phyloP scores from a whole-genome alignment of 2,329 filamentous ascomycete species.

The Aspergillus intermedius region DNA sequence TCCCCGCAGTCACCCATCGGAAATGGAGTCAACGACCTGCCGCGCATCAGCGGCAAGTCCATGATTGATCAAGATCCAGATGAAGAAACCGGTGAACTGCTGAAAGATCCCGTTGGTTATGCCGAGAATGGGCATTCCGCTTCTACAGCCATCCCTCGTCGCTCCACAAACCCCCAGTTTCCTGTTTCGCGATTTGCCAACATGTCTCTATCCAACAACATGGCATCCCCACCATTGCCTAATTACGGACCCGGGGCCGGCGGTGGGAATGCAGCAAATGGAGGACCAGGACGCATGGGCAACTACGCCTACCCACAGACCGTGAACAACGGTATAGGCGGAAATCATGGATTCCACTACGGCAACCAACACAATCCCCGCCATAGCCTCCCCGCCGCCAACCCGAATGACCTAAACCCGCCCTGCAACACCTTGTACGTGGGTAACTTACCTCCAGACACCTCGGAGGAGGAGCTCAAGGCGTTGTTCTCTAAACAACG shows the following conservation, averaged over 20 bases:
- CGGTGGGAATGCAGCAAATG: slow-evolving; percentile 24
- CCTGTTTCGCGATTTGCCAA: slow-evolving; percentile 62
- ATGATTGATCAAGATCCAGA: slow-evolving; percentile 60
- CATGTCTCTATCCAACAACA: slow-evolving; percentile 65
- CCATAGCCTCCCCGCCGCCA: slow-evolving; percentile 76
- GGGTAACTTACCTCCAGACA: slow-evolving; percentile 88
- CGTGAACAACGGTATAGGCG: slow-evolving; percentile 43
- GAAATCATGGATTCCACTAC: slow-evolving; percentile 50
- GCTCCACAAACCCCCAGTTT: slow-evolving; percentile 65
- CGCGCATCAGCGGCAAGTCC: slow-evolving; percentile 53
- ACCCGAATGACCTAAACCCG: slow-evolving; percentile 92
- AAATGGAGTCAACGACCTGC: slow-evolving; percentile 47
- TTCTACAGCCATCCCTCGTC: slow-evolving; percentile 45
- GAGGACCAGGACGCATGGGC: slow-evolving; percentile 41
- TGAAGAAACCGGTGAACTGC: slow-evolving; percentile 56
- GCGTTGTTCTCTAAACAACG: slow-evolving; percentile 86
- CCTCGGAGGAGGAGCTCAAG: slow-evolving; percentile 92
- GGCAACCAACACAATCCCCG: slow-evolving; percentile 52
- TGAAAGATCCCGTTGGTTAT: slow-evolving; percentile 59
- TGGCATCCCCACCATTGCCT: slow-evolving; percentile 51
- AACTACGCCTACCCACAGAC: slow-evolving; percentile 55
- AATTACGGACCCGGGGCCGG: slow-evolving; percentile 33
- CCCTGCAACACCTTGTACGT: slow-evolving; percentile 98
- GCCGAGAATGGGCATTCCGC: slow-evolving; percentile 60
- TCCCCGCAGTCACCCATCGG: slow-evolving; percentile 56